phyloP scores from a whole-genome alignment of 179 eudicot genomes.

The Beta lomatogona region DNA sequence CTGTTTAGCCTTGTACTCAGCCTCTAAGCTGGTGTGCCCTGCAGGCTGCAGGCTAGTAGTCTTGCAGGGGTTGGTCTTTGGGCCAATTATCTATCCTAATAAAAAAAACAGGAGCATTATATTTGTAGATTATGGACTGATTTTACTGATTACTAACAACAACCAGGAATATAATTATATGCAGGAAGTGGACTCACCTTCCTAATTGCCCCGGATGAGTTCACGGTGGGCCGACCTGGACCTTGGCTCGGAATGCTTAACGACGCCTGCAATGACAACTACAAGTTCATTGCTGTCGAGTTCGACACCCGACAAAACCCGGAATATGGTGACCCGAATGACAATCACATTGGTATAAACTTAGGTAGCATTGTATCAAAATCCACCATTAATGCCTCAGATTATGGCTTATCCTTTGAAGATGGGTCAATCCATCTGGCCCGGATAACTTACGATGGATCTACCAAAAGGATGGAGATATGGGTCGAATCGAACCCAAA shows the following conservation, averaged over 20 bases:
- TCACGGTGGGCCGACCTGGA: slow-evolving; percentile 79
- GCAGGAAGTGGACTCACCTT: slow-evolving; percentile 79
- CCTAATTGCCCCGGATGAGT: slow-evolving; percentile 79
- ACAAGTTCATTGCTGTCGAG: slow-evolving; percentile 66
- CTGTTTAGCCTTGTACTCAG: no score
- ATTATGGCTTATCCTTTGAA: slow-evolving; percentile 50
- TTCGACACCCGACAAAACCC: slow-evolving; percentile 68
- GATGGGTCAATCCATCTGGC: slow-evolving; percentile 63
- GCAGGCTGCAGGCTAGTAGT: no score
- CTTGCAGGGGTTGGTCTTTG: no score
- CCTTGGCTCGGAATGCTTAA: slow-evolving; percentile 89
- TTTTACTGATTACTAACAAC: not conserved
- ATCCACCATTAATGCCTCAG: slow-evolving; percentile 52
- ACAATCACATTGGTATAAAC: slow-evolving; percentile 79
- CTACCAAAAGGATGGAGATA: slow-evolving; percentile 38
- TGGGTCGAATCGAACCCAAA: slow-evolving; percentile 38
- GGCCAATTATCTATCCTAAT: no score
- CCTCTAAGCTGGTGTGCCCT: no score
- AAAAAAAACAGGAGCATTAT: no score
- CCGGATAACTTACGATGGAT: slow-evolving; percentile 55
- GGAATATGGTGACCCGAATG: slow-evolving; percentile 70
- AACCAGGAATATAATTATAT: not conserved
- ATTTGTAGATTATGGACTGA: not conserved
- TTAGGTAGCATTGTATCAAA: slow-evolving; percentile 72
- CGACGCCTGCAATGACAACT: slow-evolving; percentile 62